Percentiles rank a stretch among this genome's conserved stretches.
Conservation (phyloP, 768 basidiomycete species). For the Suillus plorans region DNA sequence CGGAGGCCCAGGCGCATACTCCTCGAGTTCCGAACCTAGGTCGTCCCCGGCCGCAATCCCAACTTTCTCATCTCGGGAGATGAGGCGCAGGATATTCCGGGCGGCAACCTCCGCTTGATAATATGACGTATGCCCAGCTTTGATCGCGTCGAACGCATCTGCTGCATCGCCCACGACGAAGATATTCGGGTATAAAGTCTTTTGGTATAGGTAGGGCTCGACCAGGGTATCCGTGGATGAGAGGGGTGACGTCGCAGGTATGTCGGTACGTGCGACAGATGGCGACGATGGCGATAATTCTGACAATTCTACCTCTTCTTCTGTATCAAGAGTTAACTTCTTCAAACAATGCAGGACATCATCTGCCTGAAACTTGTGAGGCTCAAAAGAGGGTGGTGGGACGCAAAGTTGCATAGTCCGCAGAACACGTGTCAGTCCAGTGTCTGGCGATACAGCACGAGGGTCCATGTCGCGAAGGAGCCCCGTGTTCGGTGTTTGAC, state of each 20-base stretch:
- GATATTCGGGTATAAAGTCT: constrained; percentile 48
- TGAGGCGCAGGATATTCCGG: constrained; percentile 48
- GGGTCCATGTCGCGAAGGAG: constrained; percentile 45
- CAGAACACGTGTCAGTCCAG: constrained; percentile 43
- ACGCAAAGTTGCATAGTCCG: constrained; percentile 46
- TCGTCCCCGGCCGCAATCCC: neutral
- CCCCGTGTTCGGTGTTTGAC: constrained; percentile 56
- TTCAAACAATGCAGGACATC: neutral
- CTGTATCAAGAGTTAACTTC: neutral
- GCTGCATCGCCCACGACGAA: constrained; percentile 66
- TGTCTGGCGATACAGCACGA: constrained; percentile 37
- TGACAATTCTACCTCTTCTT: neutral
- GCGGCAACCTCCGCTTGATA: constrained; percentile 54
- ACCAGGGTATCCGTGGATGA: constrained; percentile 16
- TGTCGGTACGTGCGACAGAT: neutral
- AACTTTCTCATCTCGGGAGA: constrained; percentile 25
- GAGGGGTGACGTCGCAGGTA: neutral
- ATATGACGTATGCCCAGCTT: constrained; percentile 59
- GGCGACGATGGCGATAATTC: too few species aligned
- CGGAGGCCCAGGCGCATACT: constrained; percentile 46
- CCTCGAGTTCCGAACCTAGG: constrained; percentile 30
- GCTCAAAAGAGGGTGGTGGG: neutral
- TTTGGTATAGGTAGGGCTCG: neutral
- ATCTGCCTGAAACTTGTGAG: neutral
- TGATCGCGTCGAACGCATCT: constrained; percentile 62